Evolutionary conservation across 2,329 filamentous ascomycete genomes (phyloP).

Genomic region (Penicillium sp.): DNA sequence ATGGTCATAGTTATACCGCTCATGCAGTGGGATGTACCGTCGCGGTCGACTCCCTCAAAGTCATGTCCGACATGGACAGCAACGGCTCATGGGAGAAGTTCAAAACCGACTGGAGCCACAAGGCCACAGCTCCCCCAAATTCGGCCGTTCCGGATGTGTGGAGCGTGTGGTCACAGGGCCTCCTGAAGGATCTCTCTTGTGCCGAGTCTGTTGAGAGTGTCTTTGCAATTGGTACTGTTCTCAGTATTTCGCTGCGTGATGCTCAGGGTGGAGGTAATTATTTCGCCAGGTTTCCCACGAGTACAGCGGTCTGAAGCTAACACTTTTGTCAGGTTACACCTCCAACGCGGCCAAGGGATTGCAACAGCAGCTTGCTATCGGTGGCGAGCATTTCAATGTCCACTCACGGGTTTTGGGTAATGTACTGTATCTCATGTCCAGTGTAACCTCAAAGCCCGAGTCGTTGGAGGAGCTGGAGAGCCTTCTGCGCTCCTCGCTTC

Average conservation of each 20-base stretch:
- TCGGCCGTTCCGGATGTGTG: slow-evolving; percentile 48
- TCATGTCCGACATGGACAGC: slow-evolving; percentile 61
- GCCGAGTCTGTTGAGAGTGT: slow-evolving; percentile 61
- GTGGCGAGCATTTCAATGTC: slow-evolving; percentile 47
- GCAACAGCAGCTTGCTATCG: slow-evolving; percentile 51
- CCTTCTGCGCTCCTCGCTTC: slow-evolving; percentile 40
- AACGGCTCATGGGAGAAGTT: slow-evolving; percentile 60
- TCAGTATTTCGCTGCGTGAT: slow-evolving; percentile 64
- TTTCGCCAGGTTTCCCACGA: not conserved
- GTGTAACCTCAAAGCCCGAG: slow-evolving; percentile 51
- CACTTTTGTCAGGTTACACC: slow-evolving; percentile 51
- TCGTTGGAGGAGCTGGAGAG: slow-evolving; percentile 45
- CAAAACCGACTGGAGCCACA: slow-evolving; percentile 51
- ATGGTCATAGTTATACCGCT: slow-evolving; percentile 86
- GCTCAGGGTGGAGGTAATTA: slow-evolving; percentile 47
- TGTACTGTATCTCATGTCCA: slow-evolving; percentile 63
- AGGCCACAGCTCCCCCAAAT: not conserved
- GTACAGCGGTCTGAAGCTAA: not conserved
- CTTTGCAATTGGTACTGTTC: slow-evolving; percentile 73
- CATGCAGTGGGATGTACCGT: slow-evolving; percentile 81
- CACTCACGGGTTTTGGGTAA: slow-evolving; percentile 64
- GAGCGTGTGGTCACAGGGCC: slow-evolving; percentile 69
- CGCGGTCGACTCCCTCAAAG: slow-evolving; percentile 65
- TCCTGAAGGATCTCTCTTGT: slow-evolving; percentile 63
- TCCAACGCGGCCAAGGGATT: slow-evolving; percentile 57